Conservation (phyloP, 1,284 basidiomycete genomes). For the Afroboletus lepidellus region DNA sequence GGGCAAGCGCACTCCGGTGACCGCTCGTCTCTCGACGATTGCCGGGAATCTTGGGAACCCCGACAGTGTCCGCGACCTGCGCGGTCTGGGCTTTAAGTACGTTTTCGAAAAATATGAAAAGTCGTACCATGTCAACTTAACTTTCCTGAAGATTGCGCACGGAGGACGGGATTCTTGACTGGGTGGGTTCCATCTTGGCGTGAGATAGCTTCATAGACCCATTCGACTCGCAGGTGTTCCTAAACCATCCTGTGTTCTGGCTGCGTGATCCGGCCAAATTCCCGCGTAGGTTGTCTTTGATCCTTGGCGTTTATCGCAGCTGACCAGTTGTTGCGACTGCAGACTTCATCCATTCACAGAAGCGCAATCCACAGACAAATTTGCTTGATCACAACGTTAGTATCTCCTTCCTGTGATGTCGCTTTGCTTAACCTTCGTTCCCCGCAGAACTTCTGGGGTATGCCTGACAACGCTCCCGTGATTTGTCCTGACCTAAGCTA, state of each 20-base stretch:
- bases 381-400: constrained; percentile 16
- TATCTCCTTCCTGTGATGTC: neutral
- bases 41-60: constrained; percentile 44
- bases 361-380: constrained; percentile 42
- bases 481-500: neutral
- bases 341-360: constrained; percentile 53
- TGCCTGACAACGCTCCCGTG: neutral
- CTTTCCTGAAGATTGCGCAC: constrained; percentile 15
- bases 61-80: constrained; percentile 41
- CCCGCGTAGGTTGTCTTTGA: constrained; percentile 29
- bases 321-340: neutral
- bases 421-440: neutral
- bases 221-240: constrained; percentile 20
- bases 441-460: constrained; percentile 25
- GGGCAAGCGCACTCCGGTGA: constrained; percentile 23
- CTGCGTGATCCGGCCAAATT: constrained; percentile 45
- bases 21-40: constrained; percentile 24
- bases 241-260: constrained; percentile 47
- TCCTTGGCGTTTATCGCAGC: neutral
- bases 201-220: neutral
- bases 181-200: constrained; percentile 26
- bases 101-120: neutral
- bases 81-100: constrained; percentile 27
- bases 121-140: constrained; percentile 3
- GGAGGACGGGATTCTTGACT: constrained; percentile 49